Conservation (phyloP, 148 eudicot genomes). For the Gaultheria prostrata region DNA sequence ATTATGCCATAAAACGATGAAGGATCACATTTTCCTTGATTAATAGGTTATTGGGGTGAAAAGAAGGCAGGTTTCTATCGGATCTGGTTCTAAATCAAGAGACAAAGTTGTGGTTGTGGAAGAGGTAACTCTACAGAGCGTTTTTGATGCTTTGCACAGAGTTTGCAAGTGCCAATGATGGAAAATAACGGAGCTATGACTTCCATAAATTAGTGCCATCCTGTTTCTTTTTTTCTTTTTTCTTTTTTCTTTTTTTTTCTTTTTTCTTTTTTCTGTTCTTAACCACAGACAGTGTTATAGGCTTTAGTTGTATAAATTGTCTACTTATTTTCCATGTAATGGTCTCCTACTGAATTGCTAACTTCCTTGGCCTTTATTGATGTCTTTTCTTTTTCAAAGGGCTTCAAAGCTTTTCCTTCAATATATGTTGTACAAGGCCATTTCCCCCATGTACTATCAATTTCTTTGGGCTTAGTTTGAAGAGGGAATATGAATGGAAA, state of each 20-base stretch:
- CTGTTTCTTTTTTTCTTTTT: background rate
- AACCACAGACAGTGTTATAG: background rate
- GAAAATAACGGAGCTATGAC: background rate
- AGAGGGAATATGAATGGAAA: background rate
- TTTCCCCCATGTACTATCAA: background rate
- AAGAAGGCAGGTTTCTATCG: slow-evolving; percentile 75
- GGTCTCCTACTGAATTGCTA: background rate
- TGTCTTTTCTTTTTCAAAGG: background rate
- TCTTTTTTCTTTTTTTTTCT: too few species aligned
- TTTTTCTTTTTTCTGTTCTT: background rate
- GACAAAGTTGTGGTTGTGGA: slow-evolving; percentile 86
- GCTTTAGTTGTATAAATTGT: background rate
- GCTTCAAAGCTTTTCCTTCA: background rate
- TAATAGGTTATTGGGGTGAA: slow-evolving; percentile 85
- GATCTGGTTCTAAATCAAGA: slow-evolving; percentile 90
- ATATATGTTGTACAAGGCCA: background rate
- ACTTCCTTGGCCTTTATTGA: background rate
- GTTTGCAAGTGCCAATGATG: slow-evolving; percentile 41
- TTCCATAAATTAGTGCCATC: background rate
- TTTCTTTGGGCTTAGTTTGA: background rate
- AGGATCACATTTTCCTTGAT: background rate
- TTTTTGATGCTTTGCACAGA: slow-evolving; percentile 64
- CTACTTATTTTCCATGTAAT: background rate
- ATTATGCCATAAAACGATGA: background rate
- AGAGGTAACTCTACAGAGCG: slow-evolving; percentile 56